phyloP scores from a whole-genome alignment of 768 basidiomycete genomes.

The Gymnopilus dilepis region DNA sequence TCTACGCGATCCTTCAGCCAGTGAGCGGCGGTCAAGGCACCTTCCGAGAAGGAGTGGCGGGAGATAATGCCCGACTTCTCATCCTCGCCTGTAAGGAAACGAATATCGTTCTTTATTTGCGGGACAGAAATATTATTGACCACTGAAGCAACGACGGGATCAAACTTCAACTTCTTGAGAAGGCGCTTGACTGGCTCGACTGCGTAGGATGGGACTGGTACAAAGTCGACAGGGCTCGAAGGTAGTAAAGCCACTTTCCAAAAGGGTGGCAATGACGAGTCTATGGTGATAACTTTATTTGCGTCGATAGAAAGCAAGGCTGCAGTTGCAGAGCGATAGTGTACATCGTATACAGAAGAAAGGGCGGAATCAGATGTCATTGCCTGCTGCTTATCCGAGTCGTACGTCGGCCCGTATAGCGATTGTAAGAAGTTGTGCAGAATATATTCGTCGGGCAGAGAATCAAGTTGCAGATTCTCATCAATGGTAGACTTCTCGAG shows the following conservation, averaged over 20 bases:
- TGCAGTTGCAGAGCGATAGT: constrained; percentile 47
- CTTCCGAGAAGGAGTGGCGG: constrained; percentile 81
- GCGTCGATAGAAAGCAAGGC: constrained; percentile 56
- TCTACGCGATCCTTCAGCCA: constrained; percentile 82
- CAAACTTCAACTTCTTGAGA: constrained; percentile 64
- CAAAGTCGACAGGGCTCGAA: constrained; percentile 45
- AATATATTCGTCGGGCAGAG: constrained; percentile 4
- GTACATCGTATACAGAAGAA: constrained; percentile 37
- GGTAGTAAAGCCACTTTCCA: constrained; percentile 76
- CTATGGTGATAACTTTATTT: constrained; percentile 50
- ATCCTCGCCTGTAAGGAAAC: constrained; percentile 87
- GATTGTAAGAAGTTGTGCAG: constrained; percentile 25
- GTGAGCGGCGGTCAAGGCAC: constrained; percentile 65
- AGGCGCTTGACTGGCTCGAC: constrained; percentile 60
- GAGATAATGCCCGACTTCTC: constrained; percentile 71
- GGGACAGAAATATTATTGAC: constrained; percentile 71
- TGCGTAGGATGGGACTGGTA: constrained; percentile 63
- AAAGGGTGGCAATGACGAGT: constrained; percentile 69
- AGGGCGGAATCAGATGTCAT: constrained; percentile 12
- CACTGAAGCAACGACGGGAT: constrained; percentile 69
- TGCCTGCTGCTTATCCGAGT: constrained; percentile 27
- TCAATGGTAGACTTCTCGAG: constrained; percentile 62
- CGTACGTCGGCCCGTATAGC: constrained; percentile 7
- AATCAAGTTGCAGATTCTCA: constrained; percentile 35
- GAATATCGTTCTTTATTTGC: constrained; percentile 72